Evolutionary conservation across 768 basidiomycete genomes (phyloP), one percentile per base, ranked within the genome.

Genomic region (Trametes cinnabarina): DNA sequence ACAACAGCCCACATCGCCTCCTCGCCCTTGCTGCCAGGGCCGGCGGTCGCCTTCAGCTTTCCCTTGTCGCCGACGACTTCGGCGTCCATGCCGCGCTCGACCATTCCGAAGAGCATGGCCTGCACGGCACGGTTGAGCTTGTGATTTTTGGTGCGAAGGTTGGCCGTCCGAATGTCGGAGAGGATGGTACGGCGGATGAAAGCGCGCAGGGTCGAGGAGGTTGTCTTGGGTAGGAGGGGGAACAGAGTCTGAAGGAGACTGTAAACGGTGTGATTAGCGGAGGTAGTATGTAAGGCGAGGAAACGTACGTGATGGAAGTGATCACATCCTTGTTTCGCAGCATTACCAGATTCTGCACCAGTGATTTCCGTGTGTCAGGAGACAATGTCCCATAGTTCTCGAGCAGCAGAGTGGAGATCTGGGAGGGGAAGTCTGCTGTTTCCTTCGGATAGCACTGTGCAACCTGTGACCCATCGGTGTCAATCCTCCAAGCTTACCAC

Each of bases 1-100:
- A 95, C 87, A 48, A 99, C 86, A 4, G 97, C 96, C 95, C 96
- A 98, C 86, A 97, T 90, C 3, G 95, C 94, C 65, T 98, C 97
- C 30, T 93, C 90, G 2, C 86, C 84, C 47, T 76, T 79, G 23
- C 66, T 68, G 1, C 74, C 72, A 9, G 75, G 69, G 6, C 73
- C 71, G 48, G 71, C 65, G n/a, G 68, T 65, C 26, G 74, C 76
- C 60, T 81, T 75, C n/a, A 81, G 67, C 66, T 86, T 93, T 4
- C 87, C 94, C 71, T 93, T 94, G 76, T 94, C 86, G 11, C 92
- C 90, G 15, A 85, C 69, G 15, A 93, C 84, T 64, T 92, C 86
- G 1, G 78, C 87, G 39, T 85, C 84, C 87, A 94, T 91, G 12
- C 94, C 94, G 37, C 88, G 84, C 71, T 97, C 95, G 8, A 98